Evolutionary conservation across 495 filamentous ascomycete genomes (phyloP).

Genomic region (Mycothermus thermophilus): DNA sequence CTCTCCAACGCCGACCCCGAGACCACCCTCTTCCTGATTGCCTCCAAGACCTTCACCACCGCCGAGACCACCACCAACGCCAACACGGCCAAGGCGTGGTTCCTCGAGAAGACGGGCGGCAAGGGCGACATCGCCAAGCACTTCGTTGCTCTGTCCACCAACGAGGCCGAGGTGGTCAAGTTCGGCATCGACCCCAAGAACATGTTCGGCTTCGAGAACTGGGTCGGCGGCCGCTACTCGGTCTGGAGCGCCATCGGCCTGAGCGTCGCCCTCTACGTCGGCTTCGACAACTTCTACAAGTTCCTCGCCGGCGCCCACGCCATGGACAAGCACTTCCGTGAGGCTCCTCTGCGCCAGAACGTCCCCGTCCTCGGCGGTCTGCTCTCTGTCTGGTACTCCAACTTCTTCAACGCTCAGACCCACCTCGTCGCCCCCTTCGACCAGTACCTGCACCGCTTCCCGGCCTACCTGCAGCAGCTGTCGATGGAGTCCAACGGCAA

Average conservation of each 20-base stretch:
- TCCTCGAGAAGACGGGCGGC: constrained; percentile 62
- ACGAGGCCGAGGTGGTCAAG: constrained; percentile 87
- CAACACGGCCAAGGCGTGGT: constrained; percentile 93
- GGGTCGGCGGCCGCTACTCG: constrained; percentile 95
- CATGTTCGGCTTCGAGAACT: constrained; percentile 98
- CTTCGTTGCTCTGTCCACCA: constrained; percentile 96
- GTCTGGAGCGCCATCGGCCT: constrained; percentile 98
- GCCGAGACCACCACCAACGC: constrained; percentile 95
- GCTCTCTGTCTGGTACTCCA: constrained; percentile 93
- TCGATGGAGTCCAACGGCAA: constrained; percentile 99
- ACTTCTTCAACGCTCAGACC: constrained; percentile 96
- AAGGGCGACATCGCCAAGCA: constrained; percentile 90
- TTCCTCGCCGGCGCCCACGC: constrained; percentile 91
- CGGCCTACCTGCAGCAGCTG: constrained; percentile 94
- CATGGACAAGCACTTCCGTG: constrained; percentile 97
- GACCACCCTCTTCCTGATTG: constrained; percentile 93
- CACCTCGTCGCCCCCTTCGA: constrained; percentile 96
- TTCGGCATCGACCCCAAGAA: constrained; percentile 96
- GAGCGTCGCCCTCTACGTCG: constrained; percentile 85
- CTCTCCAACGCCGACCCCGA: constrained; percentile 80
- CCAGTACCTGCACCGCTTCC: constrained; percentile 97
- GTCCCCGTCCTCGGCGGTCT: constrained; percentile 87
- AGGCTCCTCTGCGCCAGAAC: constrained; percentile 82
- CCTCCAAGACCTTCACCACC: constrained; percentile 98
- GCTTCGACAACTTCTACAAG: constrained; percentile 92